phyloP scores from a whole-genome alignment of 1,139 yeast species.

The Arxiozyma heterogenica region DNA sequence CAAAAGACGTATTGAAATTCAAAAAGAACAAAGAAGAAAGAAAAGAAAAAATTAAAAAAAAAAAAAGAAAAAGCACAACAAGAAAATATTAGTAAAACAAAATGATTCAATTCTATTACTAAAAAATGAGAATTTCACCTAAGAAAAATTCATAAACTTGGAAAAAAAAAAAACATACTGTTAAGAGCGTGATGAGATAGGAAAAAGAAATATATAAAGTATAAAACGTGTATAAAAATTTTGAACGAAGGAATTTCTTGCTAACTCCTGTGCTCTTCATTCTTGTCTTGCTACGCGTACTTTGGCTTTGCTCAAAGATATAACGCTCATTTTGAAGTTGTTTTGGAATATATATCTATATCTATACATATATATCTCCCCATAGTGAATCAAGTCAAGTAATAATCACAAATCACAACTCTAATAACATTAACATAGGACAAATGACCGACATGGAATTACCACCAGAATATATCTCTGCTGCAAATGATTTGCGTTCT shows the following conservation, averaged over 20 bases:
- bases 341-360: background rate
- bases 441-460: slow-evolving; percentile 17
- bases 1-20: too few species aligned
- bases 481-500: slow-evolving; percentile 59
- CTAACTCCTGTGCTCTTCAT: background rate
- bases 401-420: background rate
- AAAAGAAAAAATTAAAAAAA: too few species aligned
- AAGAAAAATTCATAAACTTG: too few species aligned
- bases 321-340: background rate
- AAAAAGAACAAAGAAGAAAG: too few species aligned
- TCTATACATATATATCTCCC: too few species aligned
- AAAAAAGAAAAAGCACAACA: background rate
- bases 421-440: background rate
- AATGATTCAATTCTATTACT: too few species aligned
- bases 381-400: background rate
- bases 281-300: background rate
- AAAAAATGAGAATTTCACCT: too few species aligned
- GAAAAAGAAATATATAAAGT: background rate
- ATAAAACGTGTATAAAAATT: too few species aligned
- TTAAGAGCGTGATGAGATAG: background rate
- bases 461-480: slow-evolving; percentile 30
- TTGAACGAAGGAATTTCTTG: background rate
- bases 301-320: background rate
- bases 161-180: too few species aligned
- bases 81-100: too few species aligned